These are phyloP conservation scores for Scytalidium lignicola DNA, from an alignment of 2,329 filamentous ascomycete genomes.

Conservation along the genomic window DNA sequence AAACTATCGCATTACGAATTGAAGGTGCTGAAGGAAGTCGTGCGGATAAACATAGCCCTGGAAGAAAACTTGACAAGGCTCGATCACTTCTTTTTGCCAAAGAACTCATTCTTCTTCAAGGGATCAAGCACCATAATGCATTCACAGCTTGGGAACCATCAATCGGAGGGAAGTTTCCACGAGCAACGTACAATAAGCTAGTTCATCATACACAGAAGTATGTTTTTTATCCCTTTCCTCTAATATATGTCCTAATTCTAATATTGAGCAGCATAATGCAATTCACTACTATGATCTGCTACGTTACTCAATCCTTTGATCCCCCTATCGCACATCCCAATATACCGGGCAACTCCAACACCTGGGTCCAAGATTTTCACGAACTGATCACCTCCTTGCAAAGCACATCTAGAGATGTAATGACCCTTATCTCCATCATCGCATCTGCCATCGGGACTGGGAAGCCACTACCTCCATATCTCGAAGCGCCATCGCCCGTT, in stretches of 20 bases:
- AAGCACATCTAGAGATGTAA: constrained; percentile 55
- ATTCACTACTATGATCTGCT: constrained; percentile 61
- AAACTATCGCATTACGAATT: constrained; percentile 56
- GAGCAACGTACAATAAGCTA: not conserved
- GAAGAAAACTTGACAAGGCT: constrained; percentile 40
- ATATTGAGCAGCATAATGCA: constrained; percentile 47
- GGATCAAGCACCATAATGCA: constrained; percentile 51
- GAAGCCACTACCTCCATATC: constrained; percentile 64
- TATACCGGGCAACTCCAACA: constrained; percentile 19
- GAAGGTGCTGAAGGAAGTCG: constrained; percentile 50
- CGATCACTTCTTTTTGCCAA: constrained; percentile 59
- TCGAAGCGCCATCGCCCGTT: constrained; percentile 44
- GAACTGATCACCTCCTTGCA: constrained; percentile 49
- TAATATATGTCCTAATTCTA: not conserved
- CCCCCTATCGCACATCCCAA: constrained; percentile 6
- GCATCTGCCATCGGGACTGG: constrained; percentile 61
- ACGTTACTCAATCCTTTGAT: constrained; percentile 48
- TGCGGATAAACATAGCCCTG: constrained; percentile 36
- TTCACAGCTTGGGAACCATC: constrained; percentile 65
- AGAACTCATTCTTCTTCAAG: constrained; percentile 56
- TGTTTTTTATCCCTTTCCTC: not conserved
- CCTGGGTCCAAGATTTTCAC: constrained; percentile 41
- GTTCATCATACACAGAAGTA: constrained; percentile 1
- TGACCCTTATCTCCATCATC: constrained; percentile 61
- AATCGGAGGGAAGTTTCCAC: constrained; percentile 63